Base-by-base conservation (phyloP, 345 rosid genomes). In the Dipteronia dyeriana region DNA sequence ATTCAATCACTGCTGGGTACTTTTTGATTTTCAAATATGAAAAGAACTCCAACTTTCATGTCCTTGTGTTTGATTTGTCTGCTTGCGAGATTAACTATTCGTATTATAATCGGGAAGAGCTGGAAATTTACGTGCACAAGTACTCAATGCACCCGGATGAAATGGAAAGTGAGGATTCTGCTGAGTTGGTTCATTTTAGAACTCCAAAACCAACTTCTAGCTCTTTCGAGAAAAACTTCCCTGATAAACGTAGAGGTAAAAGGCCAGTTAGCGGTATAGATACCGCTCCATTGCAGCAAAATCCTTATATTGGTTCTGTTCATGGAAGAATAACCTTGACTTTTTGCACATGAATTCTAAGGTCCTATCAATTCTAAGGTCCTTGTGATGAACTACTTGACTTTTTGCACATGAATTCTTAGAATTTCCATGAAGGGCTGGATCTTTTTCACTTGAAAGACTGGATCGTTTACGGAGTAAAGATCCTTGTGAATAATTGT, bases 71-170 rank as follows among this genome's bases (percentile, higher is more conserved):
- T 75, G 78, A 85, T 68, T 34, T 17, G n/a, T 72, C 81, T 67
- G 78, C 79, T 1, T 81, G 86, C 7, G 90, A 87, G 66, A 83
- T 87, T 75, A 68, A 57, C 70, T 84, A 83, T 54, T 77, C 78
- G 47, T 19, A 73, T 67, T 34, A 34, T 34, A 34, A 34, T 34
- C 6, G 0, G 0, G 6, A 34, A 34, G 38, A 34, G 38, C 38
- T 34, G 4, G 6, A 34, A 34, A 34, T 4, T 34, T 34, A 34
- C 38, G 1, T 4, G 38, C 38, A 34, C 38, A 34, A 34, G 38
- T 34, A 34, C 38, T 34, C 38, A 34, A 6, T 57, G 66, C 68
- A 41, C 69, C 11, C 14, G 63, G 53, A 79, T 65, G 53, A 82
- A 2, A 20, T 53, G 7, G 57, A 53, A 53, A 9, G 49, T 10